A percentile compares a stretch with the other conserved stretches of the same genome.
These are phyloP conservation scores for Echria macrotheca DNA, from an alignment of 495 filamentous ascomycete genomes.

Conservation along the genomic window DNA sequence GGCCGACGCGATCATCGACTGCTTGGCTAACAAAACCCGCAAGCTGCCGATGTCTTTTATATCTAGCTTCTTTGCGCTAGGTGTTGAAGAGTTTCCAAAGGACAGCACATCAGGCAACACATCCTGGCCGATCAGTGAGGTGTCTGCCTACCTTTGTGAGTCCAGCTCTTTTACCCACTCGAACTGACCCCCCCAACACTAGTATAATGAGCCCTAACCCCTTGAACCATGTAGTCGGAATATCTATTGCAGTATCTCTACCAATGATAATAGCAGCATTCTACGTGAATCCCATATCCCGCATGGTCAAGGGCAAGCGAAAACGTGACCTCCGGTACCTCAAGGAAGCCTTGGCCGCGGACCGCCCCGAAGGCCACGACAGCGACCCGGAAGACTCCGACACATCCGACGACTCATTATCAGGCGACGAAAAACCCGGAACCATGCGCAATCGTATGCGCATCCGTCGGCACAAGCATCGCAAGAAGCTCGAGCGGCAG, in stretches of 20 bases:
- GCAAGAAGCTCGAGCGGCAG: no score
- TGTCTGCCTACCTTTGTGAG: background rate
- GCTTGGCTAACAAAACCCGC: no score
- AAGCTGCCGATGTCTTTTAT: background rate
- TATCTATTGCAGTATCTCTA: background rate
- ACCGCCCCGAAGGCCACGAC: background rate
- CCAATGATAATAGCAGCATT: background rate
- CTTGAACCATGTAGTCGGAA: no score
- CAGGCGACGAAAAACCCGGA: background rate
- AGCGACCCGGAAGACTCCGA: background rate
- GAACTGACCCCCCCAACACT: background rate
- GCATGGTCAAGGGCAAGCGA: background rate
- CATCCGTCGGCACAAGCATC: background rate
- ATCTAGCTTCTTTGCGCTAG: slow-evolving; percentile 1
- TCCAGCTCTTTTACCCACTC: background rate
- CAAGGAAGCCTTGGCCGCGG: background rate
- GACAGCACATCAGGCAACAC: background rate
- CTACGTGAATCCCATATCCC: slow-evolving; percentile 2
- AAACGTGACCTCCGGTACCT: background rate
- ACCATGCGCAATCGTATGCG: background rate
- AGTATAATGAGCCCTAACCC: no score
- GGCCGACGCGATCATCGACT: background rate
- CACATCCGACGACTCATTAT: background rate
- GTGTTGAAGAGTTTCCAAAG: background rate
- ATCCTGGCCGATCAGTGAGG: background rate